Conservation (phyloP, 257 asterid genomes). For the Solanum chiquidenum region DNA sequence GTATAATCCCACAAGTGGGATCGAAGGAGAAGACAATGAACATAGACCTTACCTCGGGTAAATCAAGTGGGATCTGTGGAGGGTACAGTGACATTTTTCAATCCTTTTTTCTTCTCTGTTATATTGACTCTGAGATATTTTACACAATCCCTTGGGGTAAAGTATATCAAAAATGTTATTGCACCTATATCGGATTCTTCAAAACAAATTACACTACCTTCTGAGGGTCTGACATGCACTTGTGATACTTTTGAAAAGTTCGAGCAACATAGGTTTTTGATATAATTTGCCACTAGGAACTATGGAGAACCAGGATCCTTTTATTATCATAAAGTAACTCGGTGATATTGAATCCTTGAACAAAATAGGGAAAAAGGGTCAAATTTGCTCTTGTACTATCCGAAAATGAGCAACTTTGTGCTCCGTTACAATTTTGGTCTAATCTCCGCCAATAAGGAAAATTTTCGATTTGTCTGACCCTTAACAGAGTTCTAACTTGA, state of each 20-base stretch:
- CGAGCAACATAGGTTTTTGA: too few species aligned
- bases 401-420: background rate
- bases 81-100: background rate
- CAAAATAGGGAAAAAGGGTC: background rate
- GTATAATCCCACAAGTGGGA: background rate
- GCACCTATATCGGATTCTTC: background rate
- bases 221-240: background rate
- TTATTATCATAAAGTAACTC: too few species aligned
- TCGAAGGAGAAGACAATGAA: background rate
- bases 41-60: background rate
- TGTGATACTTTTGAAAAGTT: background rate
- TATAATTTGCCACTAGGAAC: too few species aligned
- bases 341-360: too few species aligned
- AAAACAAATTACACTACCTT: background rate
- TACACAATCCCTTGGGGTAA: background rate
- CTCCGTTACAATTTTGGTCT: background rate
- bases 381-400: background rate
- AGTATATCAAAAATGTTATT: background rate
- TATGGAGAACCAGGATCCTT: too few species aligned
- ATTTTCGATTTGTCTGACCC: background rate
- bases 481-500: background rate
- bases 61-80: background rate
- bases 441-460: too few species aligned
- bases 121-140: background rate
- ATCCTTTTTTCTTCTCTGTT: background rate